These are phyloP conservation scores for Cylindrotheca closterium DNA, from an alignment of 108 stramenopile species.

Conservation along the genomic window DNA sequence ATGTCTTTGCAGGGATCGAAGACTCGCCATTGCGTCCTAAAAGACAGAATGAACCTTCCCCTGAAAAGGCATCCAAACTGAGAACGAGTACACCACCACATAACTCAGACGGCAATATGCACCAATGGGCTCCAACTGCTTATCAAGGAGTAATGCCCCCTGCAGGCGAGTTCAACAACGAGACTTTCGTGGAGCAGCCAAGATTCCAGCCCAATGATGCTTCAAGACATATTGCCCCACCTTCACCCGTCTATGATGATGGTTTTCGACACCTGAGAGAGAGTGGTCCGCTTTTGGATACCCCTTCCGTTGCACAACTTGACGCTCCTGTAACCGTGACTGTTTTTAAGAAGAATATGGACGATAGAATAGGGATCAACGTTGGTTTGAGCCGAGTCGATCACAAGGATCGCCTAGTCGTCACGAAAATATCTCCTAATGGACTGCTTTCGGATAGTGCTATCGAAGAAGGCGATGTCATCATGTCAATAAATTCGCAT, in stretches of 20 bases:
- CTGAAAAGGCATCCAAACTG: no score
- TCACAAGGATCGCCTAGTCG: constrained; percentile 17
- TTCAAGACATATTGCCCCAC: no score
- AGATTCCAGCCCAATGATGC: background rate
- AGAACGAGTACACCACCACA: no score
- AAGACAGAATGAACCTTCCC: no score
- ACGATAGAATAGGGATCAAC: constrained; percentile 25
- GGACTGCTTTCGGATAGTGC: constrained; percentile 24
- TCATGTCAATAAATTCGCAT: constrained; percentile 21
- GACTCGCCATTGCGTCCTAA: background rate
- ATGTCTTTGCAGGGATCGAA: background rate
- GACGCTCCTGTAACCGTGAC: constrained; percentile 1
- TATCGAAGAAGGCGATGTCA: constrained; percentile 23
- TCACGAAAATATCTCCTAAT: constrained; percentile 17
- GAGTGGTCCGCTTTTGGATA: background rate
- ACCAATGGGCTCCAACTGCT: no score
- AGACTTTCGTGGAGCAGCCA: background rate
- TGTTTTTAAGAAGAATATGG: constrained; percentile 10
- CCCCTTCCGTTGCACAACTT: background rate
- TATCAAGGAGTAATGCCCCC: no score
- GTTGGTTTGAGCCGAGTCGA: constrained; percentile 7
- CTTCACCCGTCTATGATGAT: background rate
- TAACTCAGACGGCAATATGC: no score
- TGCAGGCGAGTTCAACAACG: background rate
- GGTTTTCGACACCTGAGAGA: background rate